Percentiles rank a stretch among this genome's conserved stretches.
These are phyloP conservation scores for Nemophila menziesii DNA, from an alignment of 257 asterid species.

Conservation along the genomic window DNA sequence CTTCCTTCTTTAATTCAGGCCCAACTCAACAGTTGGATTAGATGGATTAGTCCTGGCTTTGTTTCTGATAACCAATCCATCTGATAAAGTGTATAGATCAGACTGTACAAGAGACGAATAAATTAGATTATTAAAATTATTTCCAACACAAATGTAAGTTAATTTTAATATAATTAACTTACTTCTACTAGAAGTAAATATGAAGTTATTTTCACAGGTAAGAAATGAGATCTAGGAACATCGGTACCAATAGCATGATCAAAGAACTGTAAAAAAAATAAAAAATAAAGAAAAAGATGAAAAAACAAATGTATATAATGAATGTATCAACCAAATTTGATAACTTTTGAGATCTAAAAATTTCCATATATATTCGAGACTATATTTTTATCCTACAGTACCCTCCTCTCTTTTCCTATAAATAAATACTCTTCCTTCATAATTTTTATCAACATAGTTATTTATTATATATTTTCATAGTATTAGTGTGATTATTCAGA, in stretches of 20 bases:
- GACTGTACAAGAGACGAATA: slow-evolving; percentile 40
- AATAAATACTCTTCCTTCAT: too few species aligned
- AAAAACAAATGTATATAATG: slow-evolving; percentile 1
- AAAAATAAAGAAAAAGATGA: neutral
- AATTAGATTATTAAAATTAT: slow-evolving; percentile 4
- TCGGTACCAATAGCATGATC: slow-evolving; percentile 81
- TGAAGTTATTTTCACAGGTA: slow-evolving; percentile 88
- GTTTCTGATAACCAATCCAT: slow-evolving; percentile 73
- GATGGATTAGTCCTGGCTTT: slow-evolving; percentile 66
- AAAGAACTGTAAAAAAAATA: slow-evolving; percentile 44
- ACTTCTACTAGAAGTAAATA: slow-evolving; percentile 94
- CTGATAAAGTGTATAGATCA: slow-evolving; percentile 77
- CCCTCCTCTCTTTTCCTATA: too few species aligned
- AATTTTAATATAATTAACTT: slow-evolving; percentile 8
- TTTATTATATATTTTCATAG: too few species aligned
- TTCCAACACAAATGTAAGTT: neutral
- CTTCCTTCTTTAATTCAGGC: slow-evolving; percentile 97
- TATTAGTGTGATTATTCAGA: too few species aligned
- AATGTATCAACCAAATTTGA: too few species aligned
- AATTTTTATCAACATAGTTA: too few species aligned
- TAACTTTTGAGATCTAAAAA: too few species aligned
- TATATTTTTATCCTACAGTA: too few species aligned
- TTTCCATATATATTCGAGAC: too few species aligned
- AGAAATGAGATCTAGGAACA: slow-evolving; percentile 94
- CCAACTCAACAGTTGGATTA: slow-evolving; percentile 82